Percentiles rank a stretch among this genome's conserved stretches.
Conservation (phyloP, 108 stramenopile species). For the Pseudonitzschia pungens region DNA sequence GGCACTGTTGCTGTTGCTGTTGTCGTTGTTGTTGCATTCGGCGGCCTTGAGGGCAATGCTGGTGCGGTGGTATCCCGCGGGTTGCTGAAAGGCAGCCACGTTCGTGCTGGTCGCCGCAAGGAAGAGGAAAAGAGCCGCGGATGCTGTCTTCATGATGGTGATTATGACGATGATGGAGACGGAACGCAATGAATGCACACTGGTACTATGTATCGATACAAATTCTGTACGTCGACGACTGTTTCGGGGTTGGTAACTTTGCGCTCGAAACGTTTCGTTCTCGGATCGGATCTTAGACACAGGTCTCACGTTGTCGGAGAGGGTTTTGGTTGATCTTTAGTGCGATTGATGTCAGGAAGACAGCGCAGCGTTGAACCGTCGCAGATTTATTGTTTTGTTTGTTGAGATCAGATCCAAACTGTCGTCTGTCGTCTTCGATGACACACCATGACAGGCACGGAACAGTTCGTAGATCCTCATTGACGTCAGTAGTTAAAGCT, state of each 20-base stretch:
- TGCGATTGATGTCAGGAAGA: not conserved
- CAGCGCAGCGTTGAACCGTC: not conserved
- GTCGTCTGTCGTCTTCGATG: not conserved
- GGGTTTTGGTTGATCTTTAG: too few species aligned
- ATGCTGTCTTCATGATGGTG: not conserved
- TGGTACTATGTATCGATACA: too few species aligned
- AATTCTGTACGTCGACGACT: too few species aligned
- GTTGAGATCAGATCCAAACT: not conserved
- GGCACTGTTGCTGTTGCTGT: not conserved
- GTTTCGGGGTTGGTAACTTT: too few species aligned
- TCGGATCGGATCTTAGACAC: too few species aligned
- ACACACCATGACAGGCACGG: not conserved
- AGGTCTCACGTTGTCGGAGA: too few species aligned
- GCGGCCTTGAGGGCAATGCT: not conserved
- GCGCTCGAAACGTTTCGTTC: too few species aligned
- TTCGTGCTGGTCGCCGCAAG: not conserved
- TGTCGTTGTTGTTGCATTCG: too few species aligned
- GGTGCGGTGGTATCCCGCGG: not conserved
- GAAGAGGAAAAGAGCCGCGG: not conserved
- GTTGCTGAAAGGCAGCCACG: not conserved
- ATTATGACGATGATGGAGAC: too few species aligned
- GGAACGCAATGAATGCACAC: too few species aligned
- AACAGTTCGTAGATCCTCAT: not conserved
- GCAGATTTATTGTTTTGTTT: too few species aligned
- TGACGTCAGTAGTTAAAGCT: conserved; percentile 6